A percentile compares a stretch with the other conserved stretches of the same genome.
phyloP scores from a whole-genome alignment of 306 rosid species.

The Citrullus colocynthis region DNA sequence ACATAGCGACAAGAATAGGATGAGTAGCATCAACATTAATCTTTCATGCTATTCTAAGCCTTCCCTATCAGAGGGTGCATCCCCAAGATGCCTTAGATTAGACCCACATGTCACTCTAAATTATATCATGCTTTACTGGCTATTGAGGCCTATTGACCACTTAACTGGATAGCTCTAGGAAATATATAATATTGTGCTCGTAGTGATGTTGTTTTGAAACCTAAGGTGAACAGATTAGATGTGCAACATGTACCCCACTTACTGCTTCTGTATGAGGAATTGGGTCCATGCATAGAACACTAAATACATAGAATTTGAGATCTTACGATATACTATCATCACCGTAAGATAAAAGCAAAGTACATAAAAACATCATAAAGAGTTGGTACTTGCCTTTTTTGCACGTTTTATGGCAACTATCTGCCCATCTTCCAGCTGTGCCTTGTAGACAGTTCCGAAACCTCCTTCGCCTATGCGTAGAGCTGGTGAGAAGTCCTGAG shows the following conservation, averaged over 20 bases:
- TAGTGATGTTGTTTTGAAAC: not conserved
- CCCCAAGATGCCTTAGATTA: not conserved
- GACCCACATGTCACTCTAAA: not conserved
- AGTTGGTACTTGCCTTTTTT: constrained; percentile 43
- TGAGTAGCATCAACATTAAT: not conserved
- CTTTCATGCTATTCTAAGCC: not conserved
- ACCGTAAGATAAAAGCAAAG: not conserved
- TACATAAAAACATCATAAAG: not conserved
- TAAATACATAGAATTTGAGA: not conserved
- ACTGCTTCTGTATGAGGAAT: not conserved
- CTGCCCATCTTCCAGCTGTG: constrained; percentile 58
- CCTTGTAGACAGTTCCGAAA: constrained; percentile 92
- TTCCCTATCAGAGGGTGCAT: not conserved
- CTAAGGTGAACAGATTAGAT: not conserved
- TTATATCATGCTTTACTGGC: not conserved
- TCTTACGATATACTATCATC: not conserved
- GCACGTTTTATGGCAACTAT: constrained; percentile 85
- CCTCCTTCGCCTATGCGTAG: constrained; percentile 80
- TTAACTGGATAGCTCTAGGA: not conserved
- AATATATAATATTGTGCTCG: not conserved
- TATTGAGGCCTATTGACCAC: not conserved
- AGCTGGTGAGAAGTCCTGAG: constrained; percentile 68
- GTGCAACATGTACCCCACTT: not conserved
- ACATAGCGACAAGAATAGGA: not conserved
- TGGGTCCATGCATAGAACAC: not conserved